Evolutionary conservation across 768 basidiomycete genomes (phyloP).

Genomic region (Termitomyces sp.): DNA sequence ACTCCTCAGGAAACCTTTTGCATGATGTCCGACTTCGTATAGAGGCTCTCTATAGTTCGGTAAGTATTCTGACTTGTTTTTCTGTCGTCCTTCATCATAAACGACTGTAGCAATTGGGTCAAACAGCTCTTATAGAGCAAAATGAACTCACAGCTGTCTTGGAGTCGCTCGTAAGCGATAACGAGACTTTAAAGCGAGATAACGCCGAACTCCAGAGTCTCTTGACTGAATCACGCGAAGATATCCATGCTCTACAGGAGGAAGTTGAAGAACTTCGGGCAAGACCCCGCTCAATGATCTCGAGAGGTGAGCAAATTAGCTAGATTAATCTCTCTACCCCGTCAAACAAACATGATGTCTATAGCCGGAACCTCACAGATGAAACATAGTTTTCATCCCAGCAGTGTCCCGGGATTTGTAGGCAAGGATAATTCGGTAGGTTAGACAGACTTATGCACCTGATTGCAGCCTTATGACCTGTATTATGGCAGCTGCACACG

Average conservation of each 20-base stretch:
- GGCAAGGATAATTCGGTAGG: constrained; percentile 29
- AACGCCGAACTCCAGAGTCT: constrained; percentile 74
- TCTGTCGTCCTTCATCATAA: constrained; percentile 13
- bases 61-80: constrained; percentile 19
- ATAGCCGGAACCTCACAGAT: constrained; percentile 36
- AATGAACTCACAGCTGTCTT: constrained; percentile 63
- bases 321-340: neutral
- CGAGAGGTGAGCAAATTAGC: constrained; percentile 29
- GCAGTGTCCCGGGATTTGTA: constrained; percentile 38
- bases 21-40: constrained; percentile 61
- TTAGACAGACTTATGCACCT: neutral
- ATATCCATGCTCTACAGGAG: constrained; percentile 59
- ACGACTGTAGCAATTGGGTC: constrained; percentile 29
- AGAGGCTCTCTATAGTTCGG: constrained; percentile 53
- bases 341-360: neutral
- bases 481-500: constrained; percentile 11
- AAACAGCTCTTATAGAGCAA: constrained; percentile 40
- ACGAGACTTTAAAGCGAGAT: constrained; percentile 76
- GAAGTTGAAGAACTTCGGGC: constrained; percentile 73
- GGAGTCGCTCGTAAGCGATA: constrained; percentile 82
- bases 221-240: constrained; percentile 72
- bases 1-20: constrained; percentile 62
- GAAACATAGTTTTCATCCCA: constrained; percentile 32
- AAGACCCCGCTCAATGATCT: constrained; percentile 32
- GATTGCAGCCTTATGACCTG: neutral